These are phyloP conservation scores for Aspergillus sclerotialis DNA, from an alignment of 2,329 filamentous ascomycete species.

Conservation along the genomic window DNA sequence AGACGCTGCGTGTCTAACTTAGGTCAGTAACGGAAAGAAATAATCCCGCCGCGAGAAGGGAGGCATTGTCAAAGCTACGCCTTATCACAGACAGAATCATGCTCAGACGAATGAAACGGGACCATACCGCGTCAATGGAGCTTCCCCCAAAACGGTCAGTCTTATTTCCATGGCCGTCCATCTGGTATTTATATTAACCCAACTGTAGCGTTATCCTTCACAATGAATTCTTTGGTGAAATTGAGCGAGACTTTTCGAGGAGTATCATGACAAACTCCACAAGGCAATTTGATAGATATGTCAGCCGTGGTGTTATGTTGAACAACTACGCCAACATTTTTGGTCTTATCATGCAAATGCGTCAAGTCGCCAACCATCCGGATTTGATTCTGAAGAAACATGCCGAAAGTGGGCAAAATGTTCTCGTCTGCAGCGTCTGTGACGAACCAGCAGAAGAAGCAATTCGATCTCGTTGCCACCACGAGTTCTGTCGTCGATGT, in stretches of 20 bases:
- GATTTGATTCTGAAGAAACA: slow-evolving; percentile 90
- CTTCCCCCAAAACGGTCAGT: slow-evolving; percentile 76
- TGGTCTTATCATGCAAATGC: slow-evolving; percentile 98
- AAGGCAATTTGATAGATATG: slow-evolving; percentile 91
- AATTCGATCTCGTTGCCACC: slow-evolving; percentile 82
- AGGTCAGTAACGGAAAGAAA: slow-evolving; percentile 49
- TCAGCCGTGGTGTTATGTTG: slow-evolving; percentile 84
- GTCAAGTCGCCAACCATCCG: slow-evolving; percentile 93
- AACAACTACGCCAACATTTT: slow-evolving; percentile 99
- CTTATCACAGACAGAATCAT: slow-evolving; percentile 90
- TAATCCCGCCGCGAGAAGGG: slow-evolving; percentile 49
- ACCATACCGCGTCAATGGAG: slow-evolving; percentile 92
- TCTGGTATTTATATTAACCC: slow-evolving; percentile 5
- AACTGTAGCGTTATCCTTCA: slow-evolving; percentile 63
- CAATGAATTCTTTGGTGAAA: slow-evolving; percentile 93
- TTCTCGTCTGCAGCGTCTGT: slow-evolving; percentile 88
- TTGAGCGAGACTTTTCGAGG: slow-evolving; percentile 88
- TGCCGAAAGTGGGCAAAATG: slow-evolving; percentile 76
- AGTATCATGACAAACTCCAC: slow-evolving; percentile 92
- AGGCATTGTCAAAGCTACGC: slow-evolving; percentile 73
- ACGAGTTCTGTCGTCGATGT: slow-evolving; percentile 83
- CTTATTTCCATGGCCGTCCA: background rate
- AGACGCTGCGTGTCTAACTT: slow-evolving; percentile 39
- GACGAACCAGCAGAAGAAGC: slow-evolving; percentile 95
- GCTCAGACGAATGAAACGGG: slow-evolving; percentile 88